Conservation (phyloP, 305 asterid genomes). For the Fraxinus nigra region DNA sequence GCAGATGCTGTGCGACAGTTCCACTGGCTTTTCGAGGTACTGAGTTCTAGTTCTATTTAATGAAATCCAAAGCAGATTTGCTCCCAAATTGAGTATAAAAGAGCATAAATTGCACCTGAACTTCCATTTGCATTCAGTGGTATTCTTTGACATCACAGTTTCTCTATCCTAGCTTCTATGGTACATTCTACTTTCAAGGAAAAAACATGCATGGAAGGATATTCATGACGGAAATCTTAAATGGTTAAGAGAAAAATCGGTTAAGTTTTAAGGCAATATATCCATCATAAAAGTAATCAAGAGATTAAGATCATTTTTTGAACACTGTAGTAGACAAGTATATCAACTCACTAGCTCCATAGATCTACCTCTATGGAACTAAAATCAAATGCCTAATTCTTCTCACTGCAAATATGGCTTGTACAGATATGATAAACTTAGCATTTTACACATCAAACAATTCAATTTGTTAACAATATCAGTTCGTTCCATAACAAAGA, state of each 20-base stretch:
- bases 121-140: not conserved
- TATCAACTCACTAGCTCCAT: not conserved
- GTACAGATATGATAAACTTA: not conserved
- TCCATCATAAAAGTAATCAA: not conserved
- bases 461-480: not conserved
- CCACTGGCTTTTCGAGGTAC: slow-evolving; percentile 98
- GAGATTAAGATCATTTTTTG: not conserved
- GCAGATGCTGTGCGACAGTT: slow-evolving; percentile 97
- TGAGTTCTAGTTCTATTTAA: not conserved
- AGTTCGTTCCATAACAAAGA: not conserved
- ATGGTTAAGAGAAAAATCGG: not conserved
- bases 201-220: not conserved
- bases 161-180: not conserved
- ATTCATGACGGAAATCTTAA: not conserved
- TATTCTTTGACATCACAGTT: not conserved
- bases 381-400: not conserved
- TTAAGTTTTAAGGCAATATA: not conserved
- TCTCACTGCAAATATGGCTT: not conserved
- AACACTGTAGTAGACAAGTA: not conserved
- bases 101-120: not conserved
- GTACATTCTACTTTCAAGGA: not conserved
- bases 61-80: not conserved
- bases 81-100: not conserved
- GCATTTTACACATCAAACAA: not conserved
- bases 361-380: not conserved